Percentiles rank a stretch among this genome's conserved stretches.
These are phyloP conservation scores for Pseudogymnoascus destructans DNA, from an alignment of 2,329 filamentous ascomycete species.

Conservation along the genomic window DNA sequence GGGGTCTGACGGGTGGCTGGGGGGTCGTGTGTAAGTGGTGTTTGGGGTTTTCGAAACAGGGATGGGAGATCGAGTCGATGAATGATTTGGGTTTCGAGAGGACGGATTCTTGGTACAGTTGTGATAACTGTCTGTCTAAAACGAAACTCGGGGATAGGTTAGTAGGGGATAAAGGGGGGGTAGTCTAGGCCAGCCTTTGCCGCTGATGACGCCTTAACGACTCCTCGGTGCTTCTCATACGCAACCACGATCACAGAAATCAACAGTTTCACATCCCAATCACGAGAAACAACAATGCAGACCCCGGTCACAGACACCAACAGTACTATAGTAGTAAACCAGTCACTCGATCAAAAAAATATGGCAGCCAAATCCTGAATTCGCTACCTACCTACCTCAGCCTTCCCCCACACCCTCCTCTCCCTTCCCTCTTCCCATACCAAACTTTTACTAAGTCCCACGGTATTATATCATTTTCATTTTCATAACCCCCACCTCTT, in stretches of 20 bases:
- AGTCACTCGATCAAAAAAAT: background rate
- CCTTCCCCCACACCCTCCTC: background rate
- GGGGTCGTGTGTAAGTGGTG: no score
- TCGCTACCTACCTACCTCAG: background rate
- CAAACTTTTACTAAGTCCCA: constrained; percentile 1
- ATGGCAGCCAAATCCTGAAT: background rate
- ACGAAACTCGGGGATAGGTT: no score
- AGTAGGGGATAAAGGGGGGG: no score
- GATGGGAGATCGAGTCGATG: no score
- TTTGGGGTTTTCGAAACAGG: no score
- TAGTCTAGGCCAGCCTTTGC: background rate
- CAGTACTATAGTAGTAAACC: background rate
- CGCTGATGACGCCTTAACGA: background rate
- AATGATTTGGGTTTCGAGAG: no score
- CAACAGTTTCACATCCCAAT: background rate
- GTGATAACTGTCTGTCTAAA: no score
- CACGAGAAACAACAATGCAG: no score
- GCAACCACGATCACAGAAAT: background rate
- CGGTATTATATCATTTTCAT: constrained; percentile 7
- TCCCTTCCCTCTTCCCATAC: background rate
- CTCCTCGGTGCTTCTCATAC: background rate
- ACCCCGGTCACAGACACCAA: background rate
- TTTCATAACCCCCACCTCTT: background rate
- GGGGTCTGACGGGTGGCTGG: background rate
- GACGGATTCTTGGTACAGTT: no score